Base-by-base conservation (phyloP, 306 rosid species). In the Acmispon strigosus region DNA sequence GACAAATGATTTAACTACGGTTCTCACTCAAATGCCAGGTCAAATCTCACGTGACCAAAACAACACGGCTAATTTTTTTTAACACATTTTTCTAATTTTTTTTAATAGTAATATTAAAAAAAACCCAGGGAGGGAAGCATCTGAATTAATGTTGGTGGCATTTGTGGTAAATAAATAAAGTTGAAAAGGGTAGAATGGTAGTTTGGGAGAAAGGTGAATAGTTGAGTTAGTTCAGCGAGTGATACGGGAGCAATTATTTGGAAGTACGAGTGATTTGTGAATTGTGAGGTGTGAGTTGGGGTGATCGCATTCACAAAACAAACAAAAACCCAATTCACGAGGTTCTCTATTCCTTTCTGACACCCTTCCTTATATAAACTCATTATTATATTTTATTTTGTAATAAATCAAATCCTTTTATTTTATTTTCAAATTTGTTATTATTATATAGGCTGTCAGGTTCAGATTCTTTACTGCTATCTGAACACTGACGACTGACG, bases 171-270 rank as follows among this genome's bases (percentile, higher is more conserved):
- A 49, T 67, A 44, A 58, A 29, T 49, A 41, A 59, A 1, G 34
- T 32, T 9, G 10, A 4, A 12, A 62, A 70, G 81, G 68, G 11
- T n/a, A 54, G 1, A 56, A 20, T 32, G 5, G 66, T 62, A 76
- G 13, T 66, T 62, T 42, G 4, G 11, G 0, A 2, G 24, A 13
- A 54, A 43, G 11, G 62, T 14, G 17, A 54, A 66, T 59, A 42
- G 69, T 62, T 22, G 66, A 74, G 70, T 63, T 72, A 60, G 39
- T 13, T 37, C 86, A 52, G 86, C 87, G 85, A 73, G 39, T 0
- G 10, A 53, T 8, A 34, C 85, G 86, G 87, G 86, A 60, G 89
- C 85, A 86, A 86, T 88, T 27, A 88, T 88, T 88, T 84, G 81
- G 17, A 62, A 39, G 84, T 69, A 75, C 84, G 63, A 70, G 32